Conservation (phyloP, 495 filamentous ascomycete genomes). For the Delitschia confertaspora region DNA sequence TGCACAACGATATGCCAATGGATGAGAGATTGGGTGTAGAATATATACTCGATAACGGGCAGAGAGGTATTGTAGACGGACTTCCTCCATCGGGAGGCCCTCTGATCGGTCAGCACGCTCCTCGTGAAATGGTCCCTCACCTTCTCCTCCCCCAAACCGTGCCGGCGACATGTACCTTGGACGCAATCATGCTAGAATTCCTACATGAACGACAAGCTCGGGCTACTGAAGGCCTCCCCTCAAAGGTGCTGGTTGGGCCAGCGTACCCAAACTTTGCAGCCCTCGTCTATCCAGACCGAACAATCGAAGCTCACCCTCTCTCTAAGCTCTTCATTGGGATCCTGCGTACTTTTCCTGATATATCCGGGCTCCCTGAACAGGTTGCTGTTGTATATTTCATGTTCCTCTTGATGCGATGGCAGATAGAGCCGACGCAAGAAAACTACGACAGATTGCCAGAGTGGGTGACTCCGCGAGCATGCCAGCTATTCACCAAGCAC, state of each 20-base stretch:
- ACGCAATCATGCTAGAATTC: constrained; percentile 68
- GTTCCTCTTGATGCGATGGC: constrained; percentile 81
- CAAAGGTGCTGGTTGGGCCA: constrained; percentile 58
- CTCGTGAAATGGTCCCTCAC: constrained; percentile 8
- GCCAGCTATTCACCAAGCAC: constrained; percentile 55
- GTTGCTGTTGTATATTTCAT: constrained; percentile 70
- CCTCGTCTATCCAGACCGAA: constrained; percentile 57
- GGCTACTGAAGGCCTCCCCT: constrained; percentile 49
- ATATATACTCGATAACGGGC: constrained; percentile 51
- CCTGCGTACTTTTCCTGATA: constrained; percentile 61
- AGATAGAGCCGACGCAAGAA: constrained; percentile 60
- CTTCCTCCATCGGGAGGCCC: constrained; percentile 6
- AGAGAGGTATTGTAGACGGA: constrained; percentile 6
- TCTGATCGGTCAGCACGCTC: constrained; percentile 34
- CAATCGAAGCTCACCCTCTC: constrained; percentile 56
- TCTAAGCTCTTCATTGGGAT: constrained; percentile 80
- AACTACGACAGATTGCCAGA: constrained; percentile 64
- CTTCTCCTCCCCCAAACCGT: constrained; percentile 49
- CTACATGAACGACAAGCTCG: constrained; percentile 57
- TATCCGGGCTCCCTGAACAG: constrained; percentile 61
- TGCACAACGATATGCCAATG: constrained; percentile 48
- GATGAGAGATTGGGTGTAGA: constrained; percentile 53
- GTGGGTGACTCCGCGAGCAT: constrained; percentile 53
- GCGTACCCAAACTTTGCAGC: constrained; percentile 67
- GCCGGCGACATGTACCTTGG: constrained; percentile 60